phyloP scores from a whole-genome alignment of 345 rosid genomes.

The Eucalyptus sp. region DNA sequence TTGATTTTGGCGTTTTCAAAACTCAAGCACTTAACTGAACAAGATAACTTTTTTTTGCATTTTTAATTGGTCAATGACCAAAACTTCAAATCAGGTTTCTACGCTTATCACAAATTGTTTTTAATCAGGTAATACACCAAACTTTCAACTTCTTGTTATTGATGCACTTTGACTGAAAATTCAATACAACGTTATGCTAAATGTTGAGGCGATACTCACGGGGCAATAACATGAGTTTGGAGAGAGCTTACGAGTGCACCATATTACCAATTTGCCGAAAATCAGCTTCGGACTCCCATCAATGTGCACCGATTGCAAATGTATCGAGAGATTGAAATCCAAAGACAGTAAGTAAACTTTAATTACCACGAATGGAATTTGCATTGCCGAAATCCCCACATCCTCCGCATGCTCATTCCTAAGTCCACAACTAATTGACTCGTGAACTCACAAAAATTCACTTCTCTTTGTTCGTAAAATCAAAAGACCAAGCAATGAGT shows the following conservation, averaged over 20 bases:
- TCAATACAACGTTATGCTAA: neutral
- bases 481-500: neutral
- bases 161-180: neutral
- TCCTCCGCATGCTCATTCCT: neutral
- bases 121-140: neutral
- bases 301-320: neutral
- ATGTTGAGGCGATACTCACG: neutral
- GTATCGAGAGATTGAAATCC: neutral
- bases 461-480: neutral
- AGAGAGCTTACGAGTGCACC: accelerated
- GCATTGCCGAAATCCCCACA: neutral
- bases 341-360: neutral
- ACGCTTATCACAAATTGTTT: neutral
- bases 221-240: accelerated
- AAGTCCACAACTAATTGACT: neutral
- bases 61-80: neutral
- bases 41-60: neutral
- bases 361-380: neutral
- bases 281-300: neutral
- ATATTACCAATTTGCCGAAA: neutral
- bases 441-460: neutral
- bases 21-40: neutral
- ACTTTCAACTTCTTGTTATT: neutral
- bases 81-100: neutral
- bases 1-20: accelerated